These are phyloP conservation scores for Cenchrus purpureus DNA, from an alignment of 176 grass and related monocot species.

Conservation along the genomic window DNA sequence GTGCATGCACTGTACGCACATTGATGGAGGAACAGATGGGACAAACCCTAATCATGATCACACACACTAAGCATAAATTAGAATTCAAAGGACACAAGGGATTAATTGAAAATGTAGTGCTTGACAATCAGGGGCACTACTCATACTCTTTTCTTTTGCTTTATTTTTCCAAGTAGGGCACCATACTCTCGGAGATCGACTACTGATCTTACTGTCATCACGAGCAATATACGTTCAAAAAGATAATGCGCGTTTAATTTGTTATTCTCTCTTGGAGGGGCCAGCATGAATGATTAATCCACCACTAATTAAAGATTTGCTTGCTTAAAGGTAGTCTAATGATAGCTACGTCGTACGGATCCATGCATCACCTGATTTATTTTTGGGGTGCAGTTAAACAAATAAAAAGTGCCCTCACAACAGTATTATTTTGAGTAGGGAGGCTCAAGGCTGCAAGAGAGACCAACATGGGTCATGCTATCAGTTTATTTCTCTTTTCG, in stretches of 20 bases:
- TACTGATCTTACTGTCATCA: constrained; percentile 55
- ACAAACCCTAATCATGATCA: constrained; percentile 49
- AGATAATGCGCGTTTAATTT: constrained; percentile 18
- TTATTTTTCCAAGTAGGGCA: not conserved
- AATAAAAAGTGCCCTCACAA: not conserved
- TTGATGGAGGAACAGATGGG: constrained; percentile 22
- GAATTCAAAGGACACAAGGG: not conserved
- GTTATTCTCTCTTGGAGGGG: constrained; percentile 35
- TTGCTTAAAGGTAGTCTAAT: constrained; percentile 48
- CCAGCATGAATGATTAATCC: constrained; percentile 50
- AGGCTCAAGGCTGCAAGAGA: not conserved
- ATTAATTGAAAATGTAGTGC: constrained; percentile 33
- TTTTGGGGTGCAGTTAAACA: not conserved
- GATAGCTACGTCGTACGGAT: constrained; percentile 57
- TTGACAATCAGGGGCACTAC: constrained; percentile 30
- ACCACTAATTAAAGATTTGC: constrained; percentile 51
- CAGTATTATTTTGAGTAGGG: not conserved
- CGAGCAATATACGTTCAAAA: constrained; percentile 31
- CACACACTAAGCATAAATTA: constrained; percentile 29
- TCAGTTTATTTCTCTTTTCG: not conserved
- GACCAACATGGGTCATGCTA: not conserved
- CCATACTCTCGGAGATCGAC: not conserved
- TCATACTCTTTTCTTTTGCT: constrained; percentile 14
- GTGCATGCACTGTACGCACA: constrained; percentile 29
- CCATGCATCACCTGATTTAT: constrained; percentile 40